These are phyloP conservation scores for Lecanicillium sp. DNA, from an alignment of 2,329 filamentous ascomycete species.

Conservation along the genomic window DNA sequence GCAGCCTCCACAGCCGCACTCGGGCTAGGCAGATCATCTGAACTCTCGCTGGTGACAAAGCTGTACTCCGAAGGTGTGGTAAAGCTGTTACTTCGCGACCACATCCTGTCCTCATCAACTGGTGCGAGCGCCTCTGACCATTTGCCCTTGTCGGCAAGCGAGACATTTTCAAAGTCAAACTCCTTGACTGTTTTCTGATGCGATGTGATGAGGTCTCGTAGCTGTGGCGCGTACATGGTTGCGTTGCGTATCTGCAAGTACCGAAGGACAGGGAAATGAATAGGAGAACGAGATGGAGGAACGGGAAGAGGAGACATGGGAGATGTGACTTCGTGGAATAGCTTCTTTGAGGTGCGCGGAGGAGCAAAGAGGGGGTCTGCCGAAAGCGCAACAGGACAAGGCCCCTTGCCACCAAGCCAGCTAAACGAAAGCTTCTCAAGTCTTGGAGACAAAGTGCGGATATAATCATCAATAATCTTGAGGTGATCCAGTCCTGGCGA, in stretches of 20 bases:
- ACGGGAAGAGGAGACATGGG: slow-evolving; percentile 55
- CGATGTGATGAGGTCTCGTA: slow-evolving; percentile 57
- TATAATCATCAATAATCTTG: slow-evolving; percentile 74
- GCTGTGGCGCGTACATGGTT: slow-evolving; percentile 61
- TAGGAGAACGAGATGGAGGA: slow-evolving; percentile 40
- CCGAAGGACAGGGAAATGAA: slow-evolving; percentile 59
- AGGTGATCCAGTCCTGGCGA: slow-evolving; percentile 60
- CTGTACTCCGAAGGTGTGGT: slow-evolving; percentile 21
- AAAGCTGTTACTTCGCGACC: slow-evolving; percentile 24
- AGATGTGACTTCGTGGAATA: slow-evolving; percentile 56
- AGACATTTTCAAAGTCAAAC: slow-evolving; percentile 72
- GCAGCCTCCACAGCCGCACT: slow-evolving; percentile 49
- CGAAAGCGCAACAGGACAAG: slow-evolving; percentile 62
- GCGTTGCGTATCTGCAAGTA: slow-evolving; percentile 66
- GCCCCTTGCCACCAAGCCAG: slow-evolving; percentile 69
- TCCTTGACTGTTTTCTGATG: slow-evolving; percentile 64
- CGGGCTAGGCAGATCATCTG: slow-evolving; percentile 33
- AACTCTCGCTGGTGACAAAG: slow-evolving; percentile 23
- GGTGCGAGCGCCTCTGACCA: slow-evolving; percentile 81
- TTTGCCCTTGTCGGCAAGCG: slow-evolving; percentile 56
- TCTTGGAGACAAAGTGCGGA: slow-evolving; percentile 57
- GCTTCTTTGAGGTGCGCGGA: slow-evolving; percentile 43
- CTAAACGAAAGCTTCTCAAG: slow-evolving; percentile 67
- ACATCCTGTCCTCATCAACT: slow-evolving; percentile 39
- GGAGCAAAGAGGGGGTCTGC: slow-evolving; percentile 62